Percentiles rank a stretch among this genome's conserved stretches.
Evolutionary conservation across 176 grass and related monocot species (phyloP).

Genomic region (Musa itinerans): DNA sequence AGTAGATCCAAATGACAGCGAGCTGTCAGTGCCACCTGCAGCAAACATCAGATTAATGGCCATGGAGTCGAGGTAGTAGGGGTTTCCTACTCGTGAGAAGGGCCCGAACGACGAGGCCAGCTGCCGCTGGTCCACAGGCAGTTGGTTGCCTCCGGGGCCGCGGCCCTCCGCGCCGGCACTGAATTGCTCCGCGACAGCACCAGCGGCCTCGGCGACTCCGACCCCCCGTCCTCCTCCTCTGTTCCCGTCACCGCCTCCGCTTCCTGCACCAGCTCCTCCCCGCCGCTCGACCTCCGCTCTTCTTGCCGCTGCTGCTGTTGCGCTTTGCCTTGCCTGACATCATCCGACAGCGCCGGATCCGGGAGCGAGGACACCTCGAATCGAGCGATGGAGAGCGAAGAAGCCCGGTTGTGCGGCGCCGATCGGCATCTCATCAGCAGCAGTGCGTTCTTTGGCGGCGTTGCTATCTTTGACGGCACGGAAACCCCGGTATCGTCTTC

Average conservation of each 20-base stretch:
- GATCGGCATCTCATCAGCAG: constrained; percentile 52
- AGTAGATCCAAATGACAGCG: no score
- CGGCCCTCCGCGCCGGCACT: constrained; percentile 53
- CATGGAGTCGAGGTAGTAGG: no score
- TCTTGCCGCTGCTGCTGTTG: neutral
- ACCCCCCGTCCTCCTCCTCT: constrained; percentile 30
- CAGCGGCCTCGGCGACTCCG: constrained; percentile 70
- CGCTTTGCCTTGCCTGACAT: neutral
- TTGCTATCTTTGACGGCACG: neutral
- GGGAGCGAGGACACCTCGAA: constrained; percentile 23
- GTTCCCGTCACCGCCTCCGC: no score
- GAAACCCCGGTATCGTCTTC: neutral
- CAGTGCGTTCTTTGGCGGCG: neutral
- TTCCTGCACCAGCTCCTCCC: no score
- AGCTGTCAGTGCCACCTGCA: no score
- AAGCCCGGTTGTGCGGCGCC: constrained; percentile 80
- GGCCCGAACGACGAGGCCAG: neutral
- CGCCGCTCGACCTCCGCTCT: no score
- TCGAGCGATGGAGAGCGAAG: constrained; percentile 27
- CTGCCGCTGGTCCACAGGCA: constrained; percentile 1
- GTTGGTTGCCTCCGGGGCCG: neutral
- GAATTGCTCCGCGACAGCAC: constrained; percentile 83
- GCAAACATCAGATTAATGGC: no score
- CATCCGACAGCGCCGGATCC: neutral
- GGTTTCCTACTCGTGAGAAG: no score